Base-by-base conservation (phyloP, 129 eudicot genomes). In the Saussurea involucrata region DNA sequence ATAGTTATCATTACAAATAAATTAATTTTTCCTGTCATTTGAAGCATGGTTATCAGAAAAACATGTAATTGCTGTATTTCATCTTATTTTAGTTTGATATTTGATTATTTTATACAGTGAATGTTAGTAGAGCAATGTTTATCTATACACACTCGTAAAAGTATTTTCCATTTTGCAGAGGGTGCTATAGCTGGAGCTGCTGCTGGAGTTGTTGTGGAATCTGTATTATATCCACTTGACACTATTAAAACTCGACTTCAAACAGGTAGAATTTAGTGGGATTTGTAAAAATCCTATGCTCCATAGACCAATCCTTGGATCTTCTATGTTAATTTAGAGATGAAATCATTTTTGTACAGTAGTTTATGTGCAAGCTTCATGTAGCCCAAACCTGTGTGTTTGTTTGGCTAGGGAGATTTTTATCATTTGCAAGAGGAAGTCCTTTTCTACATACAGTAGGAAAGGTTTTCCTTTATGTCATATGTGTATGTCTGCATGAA, bases 111-210 rank as follows among this genome's bases (percentile, higher is more conserved):
- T 53, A 22, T 53, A 53, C 3, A 53, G 67, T 20, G 31, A 18
- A 73, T 20, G 32, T 53, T 57, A 73, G 49, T 32, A 73, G 40
- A 71, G 55, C 67, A 11, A 11, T 73, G 68, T 73, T 58, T 58
- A 58, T 33, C 22, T 58, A 20, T 40, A 32, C 21, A 55, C 12
- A 63, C 31, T 53, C 24, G 55, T 20, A 60, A 61, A 78, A 61
- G 32, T 60, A 25, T 49, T 8, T 69, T 44, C 46, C 24, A 4
- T 73, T 80, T 68, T 34, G 83, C 85, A 92, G 97, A 92, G 82
- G 88, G 97, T 76, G 96, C 96, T 65, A 49, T 89, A 67, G 91
- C 97, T 78, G 96, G 97, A 89, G 97, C 92, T 78, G 87, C 92
- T 76, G 96, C 97, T 69, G 97, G 97, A n/a, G 88, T 85, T 36